A percentile compares a stretch with the other conserved stretches of the same genome.
Evolutionary conservation across 352 stramenopile species (phyloP).

Genomic region (Thalassiosira exigua): DNA sequence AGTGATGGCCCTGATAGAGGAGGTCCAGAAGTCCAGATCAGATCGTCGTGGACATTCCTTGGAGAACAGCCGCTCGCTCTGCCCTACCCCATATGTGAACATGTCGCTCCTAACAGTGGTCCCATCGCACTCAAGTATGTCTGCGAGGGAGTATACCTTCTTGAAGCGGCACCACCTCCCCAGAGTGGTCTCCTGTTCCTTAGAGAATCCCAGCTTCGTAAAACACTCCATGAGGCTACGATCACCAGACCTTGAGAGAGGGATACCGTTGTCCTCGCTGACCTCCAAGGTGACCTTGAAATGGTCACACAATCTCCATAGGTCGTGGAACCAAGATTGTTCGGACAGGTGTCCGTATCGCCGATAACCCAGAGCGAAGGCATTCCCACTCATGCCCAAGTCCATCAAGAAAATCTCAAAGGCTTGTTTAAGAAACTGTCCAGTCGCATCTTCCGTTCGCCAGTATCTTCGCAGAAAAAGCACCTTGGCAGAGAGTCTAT

Average conservation of each 20-base stretch:
- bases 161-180: background rate
- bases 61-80: background rate
- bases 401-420: slow-evolving; percentile 20
- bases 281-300: background rate
- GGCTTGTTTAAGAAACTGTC: background rate
- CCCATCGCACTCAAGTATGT: background rate
- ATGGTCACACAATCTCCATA: slow-evolving; percentile 10
- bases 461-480: slow-evolving; percentile 12
- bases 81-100: background rate
- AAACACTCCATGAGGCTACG: slow-evolving; percentile 8
- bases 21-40: background rate
- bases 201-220: background rate
- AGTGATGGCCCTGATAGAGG: background rate
- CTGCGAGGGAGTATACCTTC: background rate
- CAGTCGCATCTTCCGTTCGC: background rate
- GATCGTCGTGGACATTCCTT: background rate
- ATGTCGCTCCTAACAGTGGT: background rate
- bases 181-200: background rate
- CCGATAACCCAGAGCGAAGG: background rate
- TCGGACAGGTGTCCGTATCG: background rate
- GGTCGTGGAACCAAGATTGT: slow-evolving; percentile 8
- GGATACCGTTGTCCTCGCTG: background rate
- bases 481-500: background rate
- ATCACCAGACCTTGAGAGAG: background rate
- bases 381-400: background rate